Base-by-base conservation (phyloP, 1,284 basidiomycete species). In the Cerioporus squamosus region DNA sequence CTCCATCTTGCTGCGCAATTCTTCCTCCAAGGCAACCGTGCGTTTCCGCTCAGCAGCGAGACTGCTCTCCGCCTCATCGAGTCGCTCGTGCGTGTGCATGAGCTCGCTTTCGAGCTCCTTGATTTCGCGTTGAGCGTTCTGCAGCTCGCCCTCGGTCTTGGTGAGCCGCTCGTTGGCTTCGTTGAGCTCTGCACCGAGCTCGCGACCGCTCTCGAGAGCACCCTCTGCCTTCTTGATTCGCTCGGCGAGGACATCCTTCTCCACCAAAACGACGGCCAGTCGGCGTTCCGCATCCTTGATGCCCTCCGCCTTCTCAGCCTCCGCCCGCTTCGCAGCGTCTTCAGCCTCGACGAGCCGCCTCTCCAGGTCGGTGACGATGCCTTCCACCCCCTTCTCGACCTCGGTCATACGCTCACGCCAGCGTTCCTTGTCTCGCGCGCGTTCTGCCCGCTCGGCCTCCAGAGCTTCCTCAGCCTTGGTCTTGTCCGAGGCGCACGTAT, bases 391-490 rank as follows among this genome's bases (percentile, higher is more conserved):
- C 50, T 75, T 75, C 70, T 91, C 85, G 15, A 90, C 85, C 58
- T 91, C 88, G 7, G 65, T 66, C 85, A 91, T 89, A 51, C 86
- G 77, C 52, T 81, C 81, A 63, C 81, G 83, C 85, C 86, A 92
- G 43, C 82, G 74, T 36, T 86, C 85, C 61, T 85, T 87, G 67
- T 91, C 89, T 50, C 77, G 76, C 8, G 77, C 72, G 18, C 89
- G 77, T 52, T 81, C 86, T n/a, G 70, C 74, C 50, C 72, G 77
- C 69, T 90, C 88, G 36, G 74, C 75, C 53, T 82, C 79, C 0
- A 77, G 60, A 2, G 64, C 65, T n/a, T 61, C 75, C 61, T 81
- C 81, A 15, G 82, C 66, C 56, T 81, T 79, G 1, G 80, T 81
- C 66, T 68, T 73, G 53, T 73, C 73, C 7, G 56, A 59, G 9